Conservation (phyloP, 495 filamentous ascomycete genomes). For the Collariella sp. region DNA sequence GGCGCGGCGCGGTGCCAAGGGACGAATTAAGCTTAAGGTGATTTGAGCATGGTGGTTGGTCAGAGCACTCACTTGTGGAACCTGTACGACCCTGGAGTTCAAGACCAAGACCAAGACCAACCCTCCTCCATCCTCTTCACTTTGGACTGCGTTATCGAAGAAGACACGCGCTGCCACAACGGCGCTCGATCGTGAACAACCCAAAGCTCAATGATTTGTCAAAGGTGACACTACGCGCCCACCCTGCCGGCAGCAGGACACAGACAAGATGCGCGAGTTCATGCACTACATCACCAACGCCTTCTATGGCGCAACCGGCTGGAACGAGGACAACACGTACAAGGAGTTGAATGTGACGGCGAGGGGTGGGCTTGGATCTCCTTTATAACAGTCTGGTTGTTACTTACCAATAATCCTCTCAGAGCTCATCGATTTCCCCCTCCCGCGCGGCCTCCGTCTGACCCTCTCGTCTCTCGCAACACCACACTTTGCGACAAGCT, state of each 20-base stretch:
- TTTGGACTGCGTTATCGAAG: too few species aligned
- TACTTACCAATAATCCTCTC: background rate
- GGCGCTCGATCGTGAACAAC: background rate
- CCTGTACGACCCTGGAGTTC: too few species aligned
- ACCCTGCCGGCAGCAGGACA: constrained; percentile 11
- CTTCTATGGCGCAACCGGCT: constrained; percentile 78
- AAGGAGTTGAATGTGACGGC: constrained; percentile 78
- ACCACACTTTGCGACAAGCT: constrained; percentile 84
- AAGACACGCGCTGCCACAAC: background rate
- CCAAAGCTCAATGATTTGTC: constrained; percentile 14
- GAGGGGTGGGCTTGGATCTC: constrained; percentile 47
- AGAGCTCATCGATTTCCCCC: constrained; percentile 79
- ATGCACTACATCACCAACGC: constrained; percentile 96
- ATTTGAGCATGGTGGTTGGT: too few species aligned
- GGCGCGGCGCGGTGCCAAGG: too few species aligned
- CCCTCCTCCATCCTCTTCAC: too few species aligned
- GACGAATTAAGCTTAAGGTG: too few species aligned
- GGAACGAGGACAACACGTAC: constrained; percentile 93
- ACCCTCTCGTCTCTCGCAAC: constrained; percentile 85
- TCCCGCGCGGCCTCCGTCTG: constrained; percentile 69
- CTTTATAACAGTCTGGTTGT: background rate
- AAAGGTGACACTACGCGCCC: constrained; percentile 13
- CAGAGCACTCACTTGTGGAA: too few species aligned
- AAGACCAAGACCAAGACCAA: too few species aligned
- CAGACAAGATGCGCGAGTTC: constrained; percentile 73